A percentile compares a stretch with the other conserved stretches of the same genome.
Conservation (phyloP, 179 eudicot genomes). For the Beta lomatogona region DNA sequence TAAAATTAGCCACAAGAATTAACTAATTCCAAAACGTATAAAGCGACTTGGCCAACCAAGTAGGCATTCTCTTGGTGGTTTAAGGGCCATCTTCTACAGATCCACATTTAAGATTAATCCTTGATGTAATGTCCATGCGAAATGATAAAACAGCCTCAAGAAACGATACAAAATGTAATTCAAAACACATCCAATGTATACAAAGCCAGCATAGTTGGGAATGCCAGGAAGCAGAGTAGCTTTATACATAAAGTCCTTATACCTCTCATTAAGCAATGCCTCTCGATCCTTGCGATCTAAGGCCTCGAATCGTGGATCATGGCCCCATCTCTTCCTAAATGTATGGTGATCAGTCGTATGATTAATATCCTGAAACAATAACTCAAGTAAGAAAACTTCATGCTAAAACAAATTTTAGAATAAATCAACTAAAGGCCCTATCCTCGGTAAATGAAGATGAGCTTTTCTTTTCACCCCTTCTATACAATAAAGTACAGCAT, state of each 20-base stretch:
- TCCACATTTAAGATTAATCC: too few relatives aligned
- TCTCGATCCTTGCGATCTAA: constrained; percentile 91
- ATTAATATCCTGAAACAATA: constrained; percentile 69
- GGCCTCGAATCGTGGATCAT: constrained; percentile 87
- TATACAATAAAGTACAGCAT: constrained; percentile 3
- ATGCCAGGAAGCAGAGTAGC: neutral
- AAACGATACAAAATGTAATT: too few relatives aligned
- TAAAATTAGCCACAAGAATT: neutral
- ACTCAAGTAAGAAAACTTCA: constrained; percentile 20
- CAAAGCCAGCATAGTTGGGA: too few relatives aligned
- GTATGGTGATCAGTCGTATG: constrained; percentile 73
- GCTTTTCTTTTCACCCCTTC: neutral
- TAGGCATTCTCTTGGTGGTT: neutral
- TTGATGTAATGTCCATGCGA: too few relatives aligned
- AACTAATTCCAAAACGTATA: neutral
- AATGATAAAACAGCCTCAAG: too few relatives aligned
- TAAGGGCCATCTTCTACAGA: too few relatives aligned
- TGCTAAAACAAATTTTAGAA: neutral
- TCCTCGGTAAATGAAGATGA: neutral
- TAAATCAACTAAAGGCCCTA: neutral
- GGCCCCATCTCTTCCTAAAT: constrained; percentile 87
- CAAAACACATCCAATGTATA: neutral
- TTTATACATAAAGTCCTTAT: constrained; percentile 19
- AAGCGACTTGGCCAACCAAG: neutral
- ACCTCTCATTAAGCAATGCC: constrained; percentile 85